Conservation (phyloP, 805 yeast species). For the Komagataella populi region DNA sequence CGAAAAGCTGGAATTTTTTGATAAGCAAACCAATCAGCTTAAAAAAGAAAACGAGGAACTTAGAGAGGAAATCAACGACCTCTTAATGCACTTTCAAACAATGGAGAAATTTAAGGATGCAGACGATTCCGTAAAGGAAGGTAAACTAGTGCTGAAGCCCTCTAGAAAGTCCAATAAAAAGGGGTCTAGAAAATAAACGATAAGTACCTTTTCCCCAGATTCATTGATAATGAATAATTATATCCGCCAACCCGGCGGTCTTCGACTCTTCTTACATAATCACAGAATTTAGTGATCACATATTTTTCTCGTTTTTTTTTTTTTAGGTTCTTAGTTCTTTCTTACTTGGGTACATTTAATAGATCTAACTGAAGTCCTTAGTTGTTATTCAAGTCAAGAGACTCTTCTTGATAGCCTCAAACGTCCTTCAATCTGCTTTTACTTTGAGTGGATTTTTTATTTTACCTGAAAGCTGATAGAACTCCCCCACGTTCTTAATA, state of each 20-base stretch:
- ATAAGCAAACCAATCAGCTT: slow-evolving; percentile 18
- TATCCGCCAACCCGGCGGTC: neutral
- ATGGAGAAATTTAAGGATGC: slow-evolving; percentile 62
- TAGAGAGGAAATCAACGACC: slow-evolving; percentile 53
- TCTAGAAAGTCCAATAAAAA: slow-evolving; percentile 4
- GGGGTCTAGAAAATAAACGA: slow-evolving; percentile 2
- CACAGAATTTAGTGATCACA: neutral
- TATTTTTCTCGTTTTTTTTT: neutral
- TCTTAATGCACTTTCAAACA: slow-evolving; percentile 70
- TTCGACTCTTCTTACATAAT: neutral
- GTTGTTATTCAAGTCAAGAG: neutral
- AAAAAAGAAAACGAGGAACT: slow-evolving; percentile 31
- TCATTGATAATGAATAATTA: neutral
- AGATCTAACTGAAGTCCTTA: neutral
- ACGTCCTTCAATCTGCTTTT: neutral
- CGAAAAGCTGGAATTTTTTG: slow-evolving; percentile 22
- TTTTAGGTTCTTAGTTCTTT: neutral
- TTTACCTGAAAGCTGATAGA: neutral
- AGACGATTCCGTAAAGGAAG: slow-evolving; percentile 60
- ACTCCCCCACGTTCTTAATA: neutral
- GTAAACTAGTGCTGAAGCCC: slow-evolving; percentile 36
- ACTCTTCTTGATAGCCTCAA: neutral
- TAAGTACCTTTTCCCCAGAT: neutral
- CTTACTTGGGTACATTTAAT: neutral
- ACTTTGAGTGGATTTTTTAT: neutral